A percentile compares a stretch with the other conserved stretches of the same genome.
Conservation (phyloP, 345 rosid species). For the Rubroshorea leprosula region DNA sequence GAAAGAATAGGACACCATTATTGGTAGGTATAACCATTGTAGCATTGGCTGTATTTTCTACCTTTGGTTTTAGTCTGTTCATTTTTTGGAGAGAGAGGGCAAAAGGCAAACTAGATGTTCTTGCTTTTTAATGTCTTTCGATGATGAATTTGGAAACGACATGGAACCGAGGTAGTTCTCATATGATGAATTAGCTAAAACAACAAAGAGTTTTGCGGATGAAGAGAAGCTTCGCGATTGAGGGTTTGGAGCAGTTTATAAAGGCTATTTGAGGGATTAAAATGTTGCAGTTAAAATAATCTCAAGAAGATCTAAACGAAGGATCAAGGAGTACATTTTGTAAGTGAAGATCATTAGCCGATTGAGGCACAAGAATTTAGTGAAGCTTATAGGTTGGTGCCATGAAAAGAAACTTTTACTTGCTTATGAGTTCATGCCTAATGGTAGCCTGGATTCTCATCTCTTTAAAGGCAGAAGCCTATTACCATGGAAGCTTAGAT, state of each 20-base stretch:
- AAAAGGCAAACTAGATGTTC: background rate
- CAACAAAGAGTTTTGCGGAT: constrained; percentile 11
- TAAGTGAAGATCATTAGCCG: constrained; percentile 24
- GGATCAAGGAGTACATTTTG: constrained; percentile 19
- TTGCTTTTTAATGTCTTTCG: constrained; percentile 1
- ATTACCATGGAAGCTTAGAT: constrained; percentile 24
- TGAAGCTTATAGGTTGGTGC: constrained; percentile 46
- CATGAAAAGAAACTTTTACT: constrained; percentile 26
- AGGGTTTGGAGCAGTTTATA: constrained; percentile 22
- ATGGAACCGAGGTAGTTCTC: constrained; percentile 5
- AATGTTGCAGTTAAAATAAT: constrained; percentile 19
- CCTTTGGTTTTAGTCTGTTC: background rate
- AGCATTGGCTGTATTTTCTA: background rate
- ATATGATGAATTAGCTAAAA: constrained; percentile 5
- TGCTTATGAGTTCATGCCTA: constrained; percentile 15
- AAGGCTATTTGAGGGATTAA: constrained; percentile 11
- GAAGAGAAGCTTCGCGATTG: constrained; percentile 23
- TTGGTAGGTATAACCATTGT: background rate
- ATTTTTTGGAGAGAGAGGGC: background rate
- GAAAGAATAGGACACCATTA: background rate
- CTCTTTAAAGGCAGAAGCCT: constrained; percentile 12
- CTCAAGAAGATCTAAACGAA: constrained; percentile 14
- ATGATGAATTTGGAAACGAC: constrained; percentile 4
- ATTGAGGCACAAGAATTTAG: constrained; percentile 44
- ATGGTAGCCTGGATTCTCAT: constrained; percentile 18